Percentiles rank a stretch among this genome's conserved stretches.
Evolutionary conservation across 305 asterid species (phyloP).

Genomic region (Ajuga reptans): DNA sequence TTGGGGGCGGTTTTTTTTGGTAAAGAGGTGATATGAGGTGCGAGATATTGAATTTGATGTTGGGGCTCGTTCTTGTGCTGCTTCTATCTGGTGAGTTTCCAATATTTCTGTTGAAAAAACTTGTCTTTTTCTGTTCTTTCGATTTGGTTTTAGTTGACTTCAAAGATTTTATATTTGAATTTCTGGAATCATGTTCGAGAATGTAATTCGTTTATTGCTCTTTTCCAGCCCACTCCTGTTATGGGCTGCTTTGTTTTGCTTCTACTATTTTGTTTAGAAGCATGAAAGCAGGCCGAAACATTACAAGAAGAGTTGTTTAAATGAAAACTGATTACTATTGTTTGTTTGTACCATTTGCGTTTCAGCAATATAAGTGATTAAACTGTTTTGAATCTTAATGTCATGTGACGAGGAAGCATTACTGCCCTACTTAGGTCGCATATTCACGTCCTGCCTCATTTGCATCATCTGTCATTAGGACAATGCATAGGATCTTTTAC

Average conservation of each 20-base stretch:
- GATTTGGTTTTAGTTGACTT: conserved; percentile 9
- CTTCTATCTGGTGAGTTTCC: conserved; percentile 49
- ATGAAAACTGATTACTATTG: background rate
- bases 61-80: conserved; percentile 38
- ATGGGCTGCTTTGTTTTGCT: background rate
- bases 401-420: background rate
- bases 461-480: background rate
- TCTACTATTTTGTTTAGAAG: background rate
- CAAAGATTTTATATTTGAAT: conserved; percentile 5
- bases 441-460: background rate
- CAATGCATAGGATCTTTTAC: background rate
- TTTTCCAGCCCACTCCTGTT: background rate
- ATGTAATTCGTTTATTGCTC: background rate
- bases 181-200: background rate
- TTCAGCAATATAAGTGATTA: background rate
- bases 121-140: background rate
- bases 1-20: conserved; percentile 13
- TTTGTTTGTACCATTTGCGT: background rate
- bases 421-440: background rate
- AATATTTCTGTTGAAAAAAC: conserved; percentile 1
- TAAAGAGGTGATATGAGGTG: conserved; percentile 36
- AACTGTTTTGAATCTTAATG: background rate
- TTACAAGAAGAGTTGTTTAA: background rate
- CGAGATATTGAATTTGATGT: conserved; percentile 26
- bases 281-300: background rate